Percentiles rank a stretch among this genome's conserved stretches.
Evolutionary conservation across 2,329 filamentous ascomycete species (phyloP).

Genomic region (Elsinoe necatrix): DNA sequence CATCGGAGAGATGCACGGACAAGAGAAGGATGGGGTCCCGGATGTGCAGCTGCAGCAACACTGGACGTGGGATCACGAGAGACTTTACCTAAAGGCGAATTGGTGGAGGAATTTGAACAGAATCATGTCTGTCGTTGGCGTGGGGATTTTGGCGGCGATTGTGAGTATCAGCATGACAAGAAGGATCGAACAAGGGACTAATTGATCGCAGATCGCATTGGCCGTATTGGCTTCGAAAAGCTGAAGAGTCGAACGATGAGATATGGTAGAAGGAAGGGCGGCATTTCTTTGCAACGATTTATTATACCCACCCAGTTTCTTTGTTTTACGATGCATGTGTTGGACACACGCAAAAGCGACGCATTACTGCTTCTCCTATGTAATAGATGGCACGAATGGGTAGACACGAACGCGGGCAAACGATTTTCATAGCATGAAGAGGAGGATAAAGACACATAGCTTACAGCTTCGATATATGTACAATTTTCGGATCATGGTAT

Average conservation of each 20-base stretch:
- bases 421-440: not conserved
- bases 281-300: not conserved
- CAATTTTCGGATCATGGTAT: not conserved
- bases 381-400: not conserved
- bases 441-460: not conserved
- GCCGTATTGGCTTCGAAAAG: constrained; percentile 27
- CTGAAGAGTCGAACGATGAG: not conserved
- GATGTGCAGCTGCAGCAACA: not conserved
- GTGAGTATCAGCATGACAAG: constrained; percentile 22
- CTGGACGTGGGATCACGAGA: constrained; percentile 26
- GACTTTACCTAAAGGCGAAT: constrained; percentile 27
- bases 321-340: not conserved
- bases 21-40: constrained; percentile 9
- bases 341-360: not conserved
- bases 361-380: not conserved
- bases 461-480: not conserved
- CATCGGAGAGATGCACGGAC: not conserved
- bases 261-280: not conserved
- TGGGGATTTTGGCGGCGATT: constrained; percentile 29
- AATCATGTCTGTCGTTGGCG: constrained; percentile 31
- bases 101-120: constrained; percentile 33
- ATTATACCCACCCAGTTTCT: constrained; percentile 3
- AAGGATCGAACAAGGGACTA: not conserved
- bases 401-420: not conserved
- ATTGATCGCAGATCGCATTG: constrained; percentile 26